These are phyloP conservation scores for Suillus variegatus DNA, from an alignment of 768 basidiomycete genomes.

Conservation along the genomic window DNA sequence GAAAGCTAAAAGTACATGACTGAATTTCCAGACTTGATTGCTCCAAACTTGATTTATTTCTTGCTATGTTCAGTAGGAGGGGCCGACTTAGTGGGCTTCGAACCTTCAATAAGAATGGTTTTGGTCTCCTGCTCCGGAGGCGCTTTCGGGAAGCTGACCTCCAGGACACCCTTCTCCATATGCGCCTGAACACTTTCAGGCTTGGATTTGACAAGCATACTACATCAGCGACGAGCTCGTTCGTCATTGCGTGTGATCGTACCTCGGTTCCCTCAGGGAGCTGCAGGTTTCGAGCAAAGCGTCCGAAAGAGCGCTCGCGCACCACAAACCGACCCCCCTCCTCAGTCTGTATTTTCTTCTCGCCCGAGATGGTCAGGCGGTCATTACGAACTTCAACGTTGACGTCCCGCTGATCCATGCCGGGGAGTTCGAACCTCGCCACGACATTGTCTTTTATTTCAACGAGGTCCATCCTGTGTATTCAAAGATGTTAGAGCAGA, in stretches of 20 bases:
- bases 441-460: constrained; percentile 46
- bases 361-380: constrained; percentile 49
- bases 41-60: neutral
- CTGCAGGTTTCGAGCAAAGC: constrained; percentile 45
- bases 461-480: constrained; percentile 45
- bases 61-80: neutral
- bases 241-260: neutral
- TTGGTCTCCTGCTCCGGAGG: neutral
- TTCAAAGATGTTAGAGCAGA: neutral
- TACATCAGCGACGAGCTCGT: neutral
- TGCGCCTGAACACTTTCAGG: neutral
- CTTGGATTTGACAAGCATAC: neutral
- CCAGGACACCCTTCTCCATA: neutral
- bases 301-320: constrained; percentile 45
- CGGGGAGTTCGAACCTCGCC: constrained; percentile 58
- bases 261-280: constrained; percentile 53
- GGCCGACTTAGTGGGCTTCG: neutral
- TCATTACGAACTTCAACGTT: constrained; percentile 48
- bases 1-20: neutral
- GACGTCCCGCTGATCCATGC: constrained; percentile 50
- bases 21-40: neutral
- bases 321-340: constrained; percentile 42
- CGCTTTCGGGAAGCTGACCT: neutral
- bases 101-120: neutral
- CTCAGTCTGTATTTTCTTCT: constrained; percentile 35